These are phyloP conservation scores for Saccharomyces pastorianus DNA, from an alignment of 1,139 yeast species.

Conservation along the genomic window DNA sequence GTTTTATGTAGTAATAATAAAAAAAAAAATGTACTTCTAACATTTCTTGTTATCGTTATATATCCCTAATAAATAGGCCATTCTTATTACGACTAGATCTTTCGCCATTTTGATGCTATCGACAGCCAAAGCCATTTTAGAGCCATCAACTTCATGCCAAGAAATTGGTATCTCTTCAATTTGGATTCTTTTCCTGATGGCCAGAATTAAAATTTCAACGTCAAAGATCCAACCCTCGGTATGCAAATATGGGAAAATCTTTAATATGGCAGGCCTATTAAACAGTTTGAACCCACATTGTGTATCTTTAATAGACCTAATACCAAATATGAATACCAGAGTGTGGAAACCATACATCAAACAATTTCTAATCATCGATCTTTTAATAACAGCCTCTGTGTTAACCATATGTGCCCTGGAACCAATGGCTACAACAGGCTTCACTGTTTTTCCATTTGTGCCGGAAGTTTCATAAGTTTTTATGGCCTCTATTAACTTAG, in stretches of 20 bases:
- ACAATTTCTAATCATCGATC: slow-evolving; percentile 80
- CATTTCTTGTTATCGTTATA: slow-evolving; percentile 40
- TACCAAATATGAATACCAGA: slow-evolving; percentile 80
- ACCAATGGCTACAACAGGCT: slow-evolving; percentile 70
- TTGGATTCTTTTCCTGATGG: slow-evolving; percentile 57
- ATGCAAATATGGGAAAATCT: slow-evolving; percentile 84
- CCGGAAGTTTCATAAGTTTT: slow-evolving; percentile 18
- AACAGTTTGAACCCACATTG: slow-evolving; percentile 96
- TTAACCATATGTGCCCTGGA: slow-evolving; percentile 95
- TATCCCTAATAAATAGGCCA: slow-evolving; percentile 80
- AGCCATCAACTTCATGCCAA: slow-evolving; percentile 96
- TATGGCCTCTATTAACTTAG: slow-evolving; percentile 44
- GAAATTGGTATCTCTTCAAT: slow-evolving; percentile 76
- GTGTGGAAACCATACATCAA: slow-evolving; percentile 90
- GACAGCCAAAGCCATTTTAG: slow-evolving; percentile 83
- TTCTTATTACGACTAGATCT: slow-evolving; percentile 81
- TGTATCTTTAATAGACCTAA: slow-evolving; percentile 78
- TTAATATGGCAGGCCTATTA: slow-evolving; percentile 53
- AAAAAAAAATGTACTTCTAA: slow-evolving; percentile 1
- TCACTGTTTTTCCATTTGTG: slow-evolving; percentile 10
- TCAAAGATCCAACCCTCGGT: slow-evolving; percentile 98
- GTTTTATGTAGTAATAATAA: slow-evolving; percentile 1
- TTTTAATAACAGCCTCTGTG: slow-evolving; percentile 90
- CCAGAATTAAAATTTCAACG: slow-evolving; percentile 81
- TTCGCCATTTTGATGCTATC: slow-evolving; percentile 94